Evolutionary conservation across 2,329 filamentous ascomycete genomes (phyloP).

Genomic region (Ophiostoma triangulosporum): DNA sequence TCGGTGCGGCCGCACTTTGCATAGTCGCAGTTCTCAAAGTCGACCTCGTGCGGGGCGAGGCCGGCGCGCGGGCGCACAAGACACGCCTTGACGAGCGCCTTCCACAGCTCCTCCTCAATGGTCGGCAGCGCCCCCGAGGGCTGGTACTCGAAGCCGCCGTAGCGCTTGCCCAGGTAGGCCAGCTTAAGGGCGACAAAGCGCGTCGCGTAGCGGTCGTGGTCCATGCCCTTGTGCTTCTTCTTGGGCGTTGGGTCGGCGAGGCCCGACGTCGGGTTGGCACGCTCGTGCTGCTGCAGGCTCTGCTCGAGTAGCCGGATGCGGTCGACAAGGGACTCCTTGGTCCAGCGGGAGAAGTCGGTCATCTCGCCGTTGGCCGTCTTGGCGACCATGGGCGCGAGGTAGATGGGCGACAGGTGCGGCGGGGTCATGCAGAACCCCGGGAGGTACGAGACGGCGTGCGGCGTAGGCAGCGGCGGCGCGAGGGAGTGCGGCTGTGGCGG

Average conservation of each 20-base stretch:
- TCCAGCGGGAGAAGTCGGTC: constrained; percentile 14
- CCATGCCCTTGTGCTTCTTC: constrained; percentile 45
- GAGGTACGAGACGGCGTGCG: not conserved
- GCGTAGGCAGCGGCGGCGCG: not conserved
- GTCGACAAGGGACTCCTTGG: constrained; percentile 24
- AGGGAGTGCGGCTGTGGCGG: not conserved
- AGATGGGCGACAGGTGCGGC: not conserved
- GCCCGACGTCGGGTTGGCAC: not conserved
- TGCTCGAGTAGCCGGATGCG: constrained; percentile 14
- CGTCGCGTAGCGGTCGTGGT: constrained; percentile 69
- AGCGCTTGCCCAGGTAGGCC: constrained; percentile 80
- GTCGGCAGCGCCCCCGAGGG: constrained; percentile 59
- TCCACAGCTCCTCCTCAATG: constrained; percentile 89
- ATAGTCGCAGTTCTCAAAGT: constrained; percentile 78
- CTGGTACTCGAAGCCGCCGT: constrained; percentile 88
- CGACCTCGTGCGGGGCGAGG: constrained; percentile 42
- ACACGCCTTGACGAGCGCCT: constrained; percentile 67
- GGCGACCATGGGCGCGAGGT: not conserved
- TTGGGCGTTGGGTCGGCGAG: constrained; percentile 10
- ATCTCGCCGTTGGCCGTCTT: constrained; percentile 3
- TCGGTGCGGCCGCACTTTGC: constrained; percentile 93
- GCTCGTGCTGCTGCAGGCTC: not conserved
- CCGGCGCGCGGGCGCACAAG: constrained; percentile 56
- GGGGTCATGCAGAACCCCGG: not conserved
- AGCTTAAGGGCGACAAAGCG: constrained; percentile 84